These are phyloP conservation scores for Paracoccidioides lutzii DNA, from an alignment of 2,329 filamentous ascomycete species.

Conservation along the genomic window DNA sequence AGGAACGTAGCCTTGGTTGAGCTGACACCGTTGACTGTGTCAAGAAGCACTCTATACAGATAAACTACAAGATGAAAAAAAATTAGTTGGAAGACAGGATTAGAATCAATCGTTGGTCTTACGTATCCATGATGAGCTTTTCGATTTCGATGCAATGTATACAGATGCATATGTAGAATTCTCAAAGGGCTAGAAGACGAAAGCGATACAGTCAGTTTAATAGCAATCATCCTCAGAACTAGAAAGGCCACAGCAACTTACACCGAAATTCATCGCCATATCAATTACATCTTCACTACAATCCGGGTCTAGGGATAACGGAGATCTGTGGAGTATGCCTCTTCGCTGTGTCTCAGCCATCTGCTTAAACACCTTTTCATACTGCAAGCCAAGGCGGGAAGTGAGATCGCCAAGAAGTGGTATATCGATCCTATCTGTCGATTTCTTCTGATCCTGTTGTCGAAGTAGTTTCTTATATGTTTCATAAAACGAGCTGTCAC, in stretches of 20 bases:
- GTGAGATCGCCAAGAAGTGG: conserved; percentile 53
- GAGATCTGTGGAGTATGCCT: conserved; percentile 53
- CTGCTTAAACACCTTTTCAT: conserved; percentile 49
- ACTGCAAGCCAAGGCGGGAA: conserved; percentile 44
- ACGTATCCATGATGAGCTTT: conserved; percentile 23
- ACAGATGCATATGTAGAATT: conserved; percentile 18
- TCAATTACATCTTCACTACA: conserved; percentile 35
- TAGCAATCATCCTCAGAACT: neutral
- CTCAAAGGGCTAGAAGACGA: conserved; percentile 14
- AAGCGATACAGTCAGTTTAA: neutral
- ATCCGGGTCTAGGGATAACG: conserved; percentile 35
- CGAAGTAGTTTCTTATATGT: conserved; percentile 39
- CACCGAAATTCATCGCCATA: conserved; percentile 44
- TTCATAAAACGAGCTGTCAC: conserved; percentile 31
- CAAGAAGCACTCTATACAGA: conserved; percentile 42
- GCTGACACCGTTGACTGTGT: conserved; percentile 49
- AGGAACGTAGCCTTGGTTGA: conserved; percentile 23
- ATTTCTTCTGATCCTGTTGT: conserved; percentile 37
- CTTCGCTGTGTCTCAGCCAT: conserved; percentile 58
- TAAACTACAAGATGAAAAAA: conserved; percentile 35
- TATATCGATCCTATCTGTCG: conserved; percentile 37
- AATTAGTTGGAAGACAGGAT: neutral
- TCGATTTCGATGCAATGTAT: conserved; percentile 24
- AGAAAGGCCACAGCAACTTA: conserved; percentile 14
- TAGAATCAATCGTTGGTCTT: conserved; percentile 7